Evolutionary conservation across 768 basidiomycete genomes (phyloP).

Genomic region (Suillus bovinus): DNA sequence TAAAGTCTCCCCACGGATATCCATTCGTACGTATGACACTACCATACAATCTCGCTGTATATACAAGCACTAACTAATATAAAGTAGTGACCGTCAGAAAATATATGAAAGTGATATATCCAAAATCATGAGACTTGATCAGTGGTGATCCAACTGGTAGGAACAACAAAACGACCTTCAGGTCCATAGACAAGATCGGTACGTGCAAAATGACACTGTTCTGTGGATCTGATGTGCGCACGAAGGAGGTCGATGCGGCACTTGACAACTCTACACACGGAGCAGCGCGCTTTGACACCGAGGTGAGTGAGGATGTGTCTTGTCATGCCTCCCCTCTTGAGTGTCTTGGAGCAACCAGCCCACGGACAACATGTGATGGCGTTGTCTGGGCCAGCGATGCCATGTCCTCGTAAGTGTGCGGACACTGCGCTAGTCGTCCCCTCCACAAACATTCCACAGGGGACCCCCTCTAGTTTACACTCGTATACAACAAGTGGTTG

Average conservation of each 20-base stretch:
- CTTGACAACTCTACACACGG: background rate
- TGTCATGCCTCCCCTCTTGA: conserved; percentile 3
- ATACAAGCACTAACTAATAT: background rate
- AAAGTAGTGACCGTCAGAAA: background rate
- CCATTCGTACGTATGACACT: background rate
- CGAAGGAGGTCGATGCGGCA: background rate
- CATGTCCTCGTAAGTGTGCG: conserved; percentile 11
- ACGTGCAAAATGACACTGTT: background rate
- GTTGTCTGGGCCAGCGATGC: background rate
- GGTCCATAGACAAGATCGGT: background rate
- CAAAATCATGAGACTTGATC: background rate
- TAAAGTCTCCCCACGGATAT: background rate
- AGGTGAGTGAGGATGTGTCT: conserved; percentile 13
- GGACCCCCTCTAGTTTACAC: background rate
- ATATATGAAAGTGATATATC: too few relatives aligned
- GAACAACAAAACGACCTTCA: background rate
- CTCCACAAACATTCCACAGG: background rate
- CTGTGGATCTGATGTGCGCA: background rate
- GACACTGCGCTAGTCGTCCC: conserved; percentile 1
- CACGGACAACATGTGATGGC: background rate
- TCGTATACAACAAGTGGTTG: background rate
- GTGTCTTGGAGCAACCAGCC: background rate
- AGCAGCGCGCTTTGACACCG: conserved; percentile 1
- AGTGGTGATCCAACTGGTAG: background rate
- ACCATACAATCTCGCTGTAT: background rate